Conservation (phyloP, 495 filamentous ascomycete species). For the Penicillium riverlandense region DNA sequence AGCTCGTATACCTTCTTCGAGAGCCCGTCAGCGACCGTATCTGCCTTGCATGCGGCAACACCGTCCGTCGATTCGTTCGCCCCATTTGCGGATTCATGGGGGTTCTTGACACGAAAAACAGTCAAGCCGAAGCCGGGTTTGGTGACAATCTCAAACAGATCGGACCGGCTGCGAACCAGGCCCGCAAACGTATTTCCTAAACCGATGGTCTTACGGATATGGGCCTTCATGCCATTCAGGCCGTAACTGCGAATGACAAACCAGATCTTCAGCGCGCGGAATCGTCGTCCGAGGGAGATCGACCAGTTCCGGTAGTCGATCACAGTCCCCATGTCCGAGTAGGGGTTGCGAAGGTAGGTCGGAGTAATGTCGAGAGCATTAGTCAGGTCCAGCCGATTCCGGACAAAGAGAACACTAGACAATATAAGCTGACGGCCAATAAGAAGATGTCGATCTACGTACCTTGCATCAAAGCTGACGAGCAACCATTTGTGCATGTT, state of each 20-base stretch:
- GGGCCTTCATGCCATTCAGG: slow-evolving; percentile 64
- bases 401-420: slow-evolving; percentile 65
- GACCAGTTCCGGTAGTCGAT: slow-evolving; percentile 99
- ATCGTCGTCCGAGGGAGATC: slow-evolving; percentile 90
- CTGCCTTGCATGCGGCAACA: slow-evolving; percentile 20
- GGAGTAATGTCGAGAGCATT: slow-evolving; percentile 77
- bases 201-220: slow-evolving; percentile 58
- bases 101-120: slow-evolving; percentile 53
- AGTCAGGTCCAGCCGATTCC: slow-evolving; percentile 65
- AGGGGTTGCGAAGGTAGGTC: slow-evolving; percentile 73
- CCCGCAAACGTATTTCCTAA: slow-evolving; percentile 65
- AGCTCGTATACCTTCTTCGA: slow-evolving; percentile 75
- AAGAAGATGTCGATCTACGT: not conserved
- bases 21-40: slow-evolving; percentile 52
- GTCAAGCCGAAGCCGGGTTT: slow-evolving; percentile 74
- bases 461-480: slow-evolving; percentile 86
- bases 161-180: slow-evolving; percentile 49
- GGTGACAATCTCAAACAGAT: slow-evolving; percentile 73
- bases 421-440: not conserved
- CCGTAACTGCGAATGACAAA: slow-evolving; percentile 90
- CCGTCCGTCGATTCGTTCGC: slow-evolving; percentile 13
- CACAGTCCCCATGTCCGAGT: slow-evolving; percentile 74
- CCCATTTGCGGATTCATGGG: slow-evolving; percentile 12
- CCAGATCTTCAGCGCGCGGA: slow-evolving; percentile 91
- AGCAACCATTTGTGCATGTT: slow-evolving; percentile 99